Evolutionary conservation across 345 rosid species (phyloP).

Genomic region (Pelargonium nanum): DNA sequence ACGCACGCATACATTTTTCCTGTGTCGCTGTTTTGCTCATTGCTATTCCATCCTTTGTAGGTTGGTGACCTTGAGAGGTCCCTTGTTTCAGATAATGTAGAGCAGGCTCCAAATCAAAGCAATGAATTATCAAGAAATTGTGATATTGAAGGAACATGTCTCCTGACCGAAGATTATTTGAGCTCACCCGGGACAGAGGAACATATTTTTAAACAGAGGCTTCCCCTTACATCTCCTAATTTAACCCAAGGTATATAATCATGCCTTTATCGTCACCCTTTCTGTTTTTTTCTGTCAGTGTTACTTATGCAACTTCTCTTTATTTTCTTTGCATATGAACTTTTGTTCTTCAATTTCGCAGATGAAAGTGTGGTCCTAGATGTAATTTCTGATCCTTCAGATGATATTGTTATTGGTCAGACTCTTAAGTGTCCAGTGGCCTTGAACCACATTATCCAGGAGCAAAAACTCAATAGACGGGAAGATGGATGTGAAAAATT

Average conservation of each 20-base stretch:
- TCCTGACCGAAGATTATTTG: conserved; percentile 50
- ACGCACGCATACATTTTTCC: neutral
- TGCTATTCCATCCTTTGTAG: conserved; percentile 20
- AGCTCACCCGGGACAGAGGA: conserved; percentile 40
- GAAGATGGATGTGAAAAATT: conserved; percentile 26
- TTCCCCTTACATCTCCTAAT: conserved; percentile 41
- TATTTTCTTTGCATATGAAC: conserved; percentile 1
- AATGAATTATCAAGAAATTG: conserved; percentile 42
- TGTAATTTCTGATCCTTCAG: conserved; percentile 43
- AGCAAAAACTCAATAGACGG: conserved; percentile 23
- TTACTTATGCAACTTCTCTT: neutral
- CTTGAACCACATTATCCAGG: conserved; percentile 30
- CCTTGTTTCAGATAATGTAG: conserved; percentile 47
- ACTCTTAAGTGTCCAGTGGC: conserved; percentile 41
- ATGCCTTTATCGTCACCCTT: neutral
- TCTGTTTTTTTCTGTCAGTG: conserved; percentile 7
- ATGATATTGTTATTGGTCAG: conserved; percentile 50
- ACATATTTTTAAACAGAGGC: conserved; percentile 58
- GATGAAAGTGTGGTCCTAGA: conserved; percentile 63
- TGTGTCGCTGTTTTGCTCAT: neutral
- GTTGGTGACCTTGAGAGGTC: conserved; percentile 63
- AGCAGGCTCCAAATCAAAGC: conserved; percentile 30
- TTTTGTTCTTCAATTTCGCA: conserved; percentile 15
- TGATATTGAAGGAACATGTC: conserved; percentile 64
- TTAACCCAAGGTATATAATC: conserved; percentile 26